phyloP scores from a whole-genome alignment of 371 early-diverging fungal species.

The Batkoa obscura region DNA sequence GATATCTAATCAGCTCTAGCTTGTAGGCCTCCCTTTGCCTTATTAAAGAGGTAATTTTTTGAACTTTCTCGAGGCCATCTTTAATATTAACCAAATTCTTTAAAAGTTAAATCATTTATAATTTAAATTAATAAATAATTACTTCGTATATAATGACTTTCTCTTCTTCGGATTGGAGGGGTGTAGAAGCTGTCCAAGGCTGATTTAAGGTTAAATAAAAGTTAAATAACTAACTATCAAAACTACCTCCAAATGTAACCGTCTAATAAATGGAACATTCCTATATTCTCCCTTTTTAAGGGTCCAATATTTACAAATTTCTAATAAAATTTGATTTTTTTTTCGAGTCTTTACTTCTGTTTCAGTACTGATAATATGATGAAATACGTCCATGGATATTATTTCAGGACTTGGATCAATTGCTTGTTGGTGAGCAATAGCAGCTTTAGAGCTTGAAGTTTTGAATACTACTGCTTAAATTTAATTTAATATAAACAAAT shows the following conservation, averaged over 20 bases:
- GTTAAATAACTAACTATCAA: not conserved
- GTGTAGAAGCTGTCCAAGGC: conserved; percentile 79
- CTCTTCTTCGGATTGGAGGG: conserved; percentile 46
- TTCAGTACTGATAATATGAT: conserved; percentile 32
- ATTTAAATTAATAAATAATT: not conserved
- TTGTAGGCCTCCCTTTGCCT: conserved; percentile 74
- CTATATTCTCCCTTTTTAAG: conserved; percentile 70
- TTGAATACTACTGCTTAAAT: too few relatives aligned
- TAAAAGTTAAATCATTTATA: not conserved
- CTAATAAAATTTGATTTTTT: conserved; percentile 26
- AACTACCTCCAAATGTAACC: conserved; percentile 76
- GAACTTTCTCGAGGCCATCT: conserved; percentile 69
- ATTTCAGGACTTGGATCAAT: conserved; percentile 36
- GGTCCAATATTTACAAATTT: conserved; percentile 80
- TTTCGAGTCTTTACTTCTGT: conserved; percentile 25
- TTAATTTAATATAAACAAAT: too few relatives aligned
- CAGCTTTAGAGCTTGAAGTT: conserved; percentile 20
- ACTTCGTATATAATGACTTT: conserved; percentile 14
- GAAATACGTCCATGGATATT: conserved; percentile 44
- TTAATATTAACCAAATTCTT: conserved; percentile 31
- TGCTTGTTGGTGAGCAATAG: conserved; percentile 35
- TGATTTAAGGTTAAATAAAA: conserved; percentile 8
- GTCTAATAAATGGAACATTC: conserved; percentile 81
- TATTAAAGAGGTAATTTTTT: conserved; percentile 68
- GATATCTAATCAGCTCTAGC: conserved; percentile 27